Evolutionary conservation across 192 early-diverging fungal species (phyloP).

Genomic region (Cetraspora pellucida): DNA sequence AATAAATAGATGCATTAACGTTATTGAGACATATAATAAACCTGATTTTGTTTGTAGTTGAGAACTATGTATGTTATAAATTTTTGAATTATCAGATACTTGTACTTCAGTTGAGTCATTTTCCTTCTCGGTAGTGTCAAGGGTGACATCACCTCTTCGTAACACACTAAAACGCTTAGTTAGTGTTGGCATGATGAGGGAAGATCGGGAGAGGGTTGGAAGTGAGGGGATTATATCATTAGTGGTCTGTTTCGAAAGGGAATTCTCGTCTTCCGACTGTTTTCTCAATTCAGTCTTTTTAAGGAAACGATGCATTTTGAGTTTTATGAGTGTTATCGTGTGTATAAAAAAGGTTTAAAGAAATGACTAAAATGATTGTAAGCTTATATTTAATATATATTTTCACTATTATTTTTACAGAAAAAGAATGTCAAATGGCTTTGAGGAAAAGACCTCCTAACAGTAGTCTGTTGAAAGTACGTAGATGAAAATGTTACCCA

Average conservation of each 20-base stretch:
- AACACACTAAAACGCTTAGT: constrained; percentile 27
- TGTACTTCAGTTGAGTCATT: not conserved
- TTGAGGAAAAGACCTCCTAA: too few species aligned
- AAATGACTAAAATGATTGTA: too few species aligned
- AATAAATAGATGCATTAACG: too few species aligned
- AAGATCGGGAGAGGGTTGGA: constrained; percentile 1
- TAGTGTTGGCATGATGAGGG: constrained; percentile 20
- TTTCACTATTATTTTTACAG: too few species aligned
- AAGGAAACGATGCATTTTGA: constrained; percentile 18
- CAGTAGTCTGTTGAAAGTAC: too few species aligned
- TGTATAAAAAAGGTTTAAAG: too few species aligned
- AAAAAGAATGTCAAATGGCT: too few species aligned
- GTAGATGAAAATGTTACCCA: too few species aligned
- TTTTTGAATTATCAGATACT: not conserved
- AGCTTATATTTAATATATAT: too few species aligned
- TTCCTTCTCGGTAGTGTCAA: not conserved
- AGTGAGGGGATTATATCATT: not conserved
- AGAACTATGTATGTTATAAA: not conserved
- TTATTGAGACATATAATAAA: too few species aligned
- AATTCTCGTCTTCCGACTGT: not conserved
- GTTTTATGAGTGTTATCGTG: too few species aligned
- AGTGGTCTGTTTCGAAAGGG: not conserved
- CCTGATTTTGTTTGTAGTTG: too few species aligned
- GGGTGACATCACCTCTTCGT: not conserved
- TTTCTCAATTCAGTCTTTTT: constrained; percentile 29